Evolutionary conservation across 1,139 yeast species (phyloP).

Genomic region (Suhomyces bribrorum): DNA sequence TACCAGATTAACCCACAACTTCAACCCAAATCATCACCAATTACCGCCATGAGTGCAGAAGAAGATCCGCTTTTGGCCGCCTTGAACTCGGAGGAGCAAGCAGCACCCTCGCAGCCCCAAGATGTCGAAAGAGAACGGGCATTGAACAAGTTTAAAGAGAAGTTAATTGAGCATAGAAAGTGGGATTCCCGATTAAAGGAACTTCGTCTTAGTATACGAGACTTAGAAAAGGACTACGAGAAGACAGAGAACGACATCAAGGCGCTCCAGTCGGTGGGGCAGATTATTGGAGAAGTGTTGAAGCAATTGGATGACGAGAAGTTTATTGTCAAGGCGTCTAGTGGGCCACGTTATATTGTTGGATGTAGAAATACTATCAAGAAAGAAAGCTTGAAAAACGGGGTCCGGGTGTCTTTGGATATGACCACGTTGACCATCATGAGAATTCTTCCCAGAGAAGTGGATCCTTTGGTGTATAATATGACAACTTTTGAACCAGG

Average conservation of each 20-base stretch:
- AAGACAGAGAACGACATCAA: conserved; percentile 96
- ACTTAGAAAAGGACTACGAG: conserved; percentile 78
- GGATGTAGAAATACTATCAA: conserved; percentile 95
- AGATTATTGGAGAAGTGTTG: conserved; percentile 94
- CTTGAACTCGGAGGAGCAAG: conserved; percentile 47
- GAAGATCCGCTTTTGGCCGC: conserved; percentile 78
- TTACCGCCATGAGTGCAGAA: conserved; percentile 50
- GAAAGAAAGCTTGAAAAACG: conserved; percentile 81
- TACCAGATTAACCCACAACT: conserved; percentile 4
- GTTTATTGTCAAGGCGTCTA: conserved; percentile 93
- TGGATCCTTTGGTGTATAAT: conserved; percentile 96
- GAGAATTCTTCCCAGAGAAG: conserved; percentile 97
- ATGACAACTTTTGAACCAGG: conserved; percentile 99
- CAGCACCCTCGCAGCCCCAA: conserved; percentile 30
- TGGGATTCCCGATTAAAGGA: conserved; percentile 93
- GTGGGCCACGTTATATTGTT: conserved; percentile 97
- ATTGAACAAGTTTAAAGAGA: conserved; percentile 75
- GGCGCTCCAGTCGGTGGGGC: conserved; percentile 97
- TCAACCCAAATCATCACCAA: conserved; percentile 1
- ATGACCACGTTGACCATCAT: conserved; percentile 97
- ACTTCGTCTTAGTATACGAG: conserved; percentile 80
- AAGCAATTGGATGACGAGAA: conserved; percentile 95
- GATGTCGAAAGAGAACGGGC: conserved; percentile 84
- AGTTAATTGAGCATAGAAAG: conserved; percentile 87
- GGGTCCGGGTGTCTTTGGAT: conserved; percentile 94